phyloP scores from a whole-genome alignment of 179 eudicot genomes.

The Spinacia oleracea region DNA sequence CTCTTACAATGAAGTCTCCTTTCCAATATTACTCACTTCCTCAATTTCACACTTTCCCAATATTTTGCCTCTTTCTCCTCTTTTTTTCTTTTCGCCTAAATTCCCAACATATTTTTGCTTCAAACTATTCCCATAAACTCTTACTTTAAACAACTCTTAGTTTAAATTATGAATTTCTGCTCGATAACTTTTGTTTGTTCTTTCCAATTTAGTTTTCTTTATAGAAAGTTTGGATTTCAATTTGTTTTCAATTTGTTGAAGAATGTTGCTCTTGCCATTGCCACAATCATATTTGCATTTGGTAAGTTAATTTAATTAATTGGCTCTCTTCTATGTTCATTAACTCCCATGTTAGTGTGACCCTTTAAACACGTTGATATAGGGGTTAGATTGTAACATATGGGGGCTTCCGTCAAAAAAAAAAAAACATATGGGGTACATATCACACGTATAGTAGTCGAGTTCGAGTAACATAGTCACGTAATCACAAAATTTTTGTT shows the following conservation, averaged over 20 bases:
- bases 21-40: conserved; percentile 8
- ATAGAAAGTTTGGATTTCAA: conserved; percentile 33
- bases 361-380: neutral
- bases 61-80: neutral
- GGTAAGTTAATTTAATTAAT: conserved; percentile 46
- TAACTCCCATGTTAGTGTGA: neutral
- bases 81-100: too few relatives aligned
- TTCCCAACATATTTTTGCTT: neutral
- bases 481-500: neutral
- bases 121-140: neutral
- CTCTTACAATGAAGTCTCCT: neutral
- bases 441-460: neutral
- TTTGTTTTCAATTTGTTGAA: conserved; percentile 32
- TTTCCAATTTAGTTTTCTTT: conserved; percentile 22
- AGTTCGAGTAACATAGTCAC: neutral
- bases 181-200: conserved; percentile 14
- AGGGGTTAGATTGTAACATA: neutral
- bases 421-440: too few relatives aligned
- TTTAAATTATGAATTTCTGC: neutral
- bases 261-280: conserved; percentile 34
- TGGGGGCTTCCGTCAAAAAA: too few relatives aligned
- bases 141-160: too few relatives aligned
- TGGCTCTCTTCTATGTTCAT: neutral
- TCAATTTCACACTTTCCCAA: neutral
- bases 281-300: conserved; percentile 50